These are phyloP conservation scores for Taphrina pruni DNA, from an alignment of 1,139 yeast genomes.

Conservation along the genomic window DNA sequence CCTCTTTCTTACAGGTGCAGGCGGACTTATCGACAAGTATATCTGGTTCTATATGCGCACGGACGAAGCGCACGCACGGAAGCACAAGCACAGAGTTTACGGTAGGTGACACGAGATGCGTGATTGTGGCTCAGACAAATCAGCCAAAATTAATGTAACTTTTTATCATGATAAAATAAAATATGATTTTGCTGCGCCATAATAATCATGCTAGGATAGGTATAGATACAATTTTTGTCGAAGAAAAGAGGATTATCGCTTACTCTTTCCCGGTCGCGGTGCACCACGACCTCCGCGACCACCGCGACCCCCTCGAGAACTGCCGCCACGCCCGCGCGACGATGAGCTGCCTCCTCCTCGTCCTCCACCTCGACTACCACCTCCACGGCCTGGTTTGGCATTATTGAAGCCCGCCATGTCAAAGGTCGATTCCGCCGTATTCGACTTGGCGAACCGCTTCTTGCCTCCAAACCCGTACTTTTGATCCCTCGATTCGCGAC, in stretches of 20 bases:
- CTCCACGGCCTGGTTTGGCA: conserved; percentile 31
- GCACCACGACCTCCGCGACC: conserved; percentile 26
- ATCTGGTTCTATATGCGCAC: too few relatives aligned
- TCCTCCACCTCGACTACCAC: conserved; percentile 20
- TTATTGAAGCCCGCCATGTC: conserved; percentile 28
- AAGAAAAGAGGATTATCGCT: conserved; percentile 4
- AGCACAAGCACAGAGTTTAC: too few relatives aligned
- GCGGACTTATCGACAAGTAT: not conserved
- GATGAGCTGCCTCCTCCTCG: conserved; percentile 38
- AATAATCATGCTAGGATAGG: too few relatives aligned
- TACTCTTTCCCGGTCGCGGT: conserved; percentile 33
- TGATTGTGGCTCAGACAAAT: not conserved
- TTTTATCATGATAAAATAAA: not conserved
- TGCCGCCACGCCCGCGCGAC: conserved; percentile 25
- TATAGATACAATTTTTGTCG: too few relatives aligned
- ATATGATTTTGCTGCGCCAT: not conserved
- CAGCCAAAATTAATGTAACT: not conserved
- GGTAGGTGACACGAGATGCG: not conserved
- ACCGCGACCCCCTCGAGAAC: conserved; percentile 19
- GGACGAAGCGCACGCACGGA: too few relatives aligned
- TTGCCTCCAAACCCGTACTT: conserved; percentile 76
- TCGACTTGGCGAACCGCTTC: conserved; percentile 73
- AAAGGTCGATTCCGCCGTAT: conserved; percentile 61
- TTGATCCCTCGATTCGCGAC: conserved; percentile 70
- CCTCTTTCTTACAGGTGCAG: not conserved